These are phyloP conservation scores for Magnusiomyces paraingens DNA, from an alignment of 1,139 yeast genomes.

Conservation along the genomic window DNA sequence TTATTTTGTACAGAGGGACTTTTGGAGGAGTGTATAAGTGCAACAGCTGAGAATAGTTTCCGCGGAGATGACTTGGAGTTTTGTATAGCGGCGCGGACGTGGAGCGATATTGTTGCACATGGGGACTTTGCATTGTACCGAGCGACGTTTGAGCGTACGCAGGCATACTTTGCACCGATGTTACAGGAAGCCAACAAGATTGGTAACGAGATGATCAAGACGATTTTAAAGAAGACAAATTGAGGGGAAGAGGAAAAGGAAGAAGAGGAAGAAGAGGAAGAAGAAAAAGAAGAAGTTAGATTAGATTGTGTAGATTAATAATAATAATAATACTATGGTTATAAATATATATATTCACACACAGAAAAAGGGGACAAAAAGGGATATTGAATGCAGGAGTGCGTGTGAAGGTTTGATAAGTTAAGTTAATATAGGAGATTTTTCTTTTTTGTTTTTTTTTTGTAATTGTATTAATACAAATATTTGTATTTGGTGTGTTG, in stretches of 20 bases:
- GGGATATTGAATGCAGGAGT: too few relatives aligned
- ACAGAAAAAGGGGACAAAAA: too few relatives aligned
- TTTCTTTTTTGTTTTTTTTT: too few relatives aligned
- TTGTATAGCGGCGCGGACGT: conserved; percentile 39
- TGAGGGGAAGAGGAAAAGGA: neutral
- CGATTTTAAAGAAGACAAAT: conserved; percentile 44
- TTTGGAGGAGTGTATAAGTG: conserved; percentile 70
- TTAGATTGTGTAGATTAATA: neutral
- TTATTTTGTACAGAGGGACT: conserved; percentile 78
- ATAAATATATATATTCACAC: too few relatives aligned
- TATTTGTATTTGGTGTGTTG: too few relatives aligned
- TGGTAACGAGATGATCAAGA: conserved; percentile 94
- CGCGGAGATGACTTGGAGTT: conserved; percentile 77
- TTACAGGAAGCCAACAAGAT: conserved; percentile 79
- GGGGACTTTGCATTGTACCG: conserved; percentile 72
- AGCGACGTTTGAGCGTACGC: conserved; percentile 69
- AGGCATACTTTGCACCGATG: conserved; percentile 75
- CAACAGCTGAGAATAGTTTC: conserved; percentile 68
- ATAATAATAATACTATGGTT: neutral
- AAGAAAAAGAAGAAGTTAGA: neutral
- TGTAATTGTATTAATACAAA: too few relatives aligned
- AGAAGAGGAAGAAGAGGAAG: neutral
- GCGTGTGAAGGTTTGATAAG: too few relatives aligned
- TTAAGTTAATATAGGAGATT: too few relatives aligned
- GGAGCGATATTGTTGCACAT: conserved; percentile 77